Evolutionary conservation across 805 yeast genomes (phyloP).

Genomic region (Pichia thaimueangensis): DNA sequence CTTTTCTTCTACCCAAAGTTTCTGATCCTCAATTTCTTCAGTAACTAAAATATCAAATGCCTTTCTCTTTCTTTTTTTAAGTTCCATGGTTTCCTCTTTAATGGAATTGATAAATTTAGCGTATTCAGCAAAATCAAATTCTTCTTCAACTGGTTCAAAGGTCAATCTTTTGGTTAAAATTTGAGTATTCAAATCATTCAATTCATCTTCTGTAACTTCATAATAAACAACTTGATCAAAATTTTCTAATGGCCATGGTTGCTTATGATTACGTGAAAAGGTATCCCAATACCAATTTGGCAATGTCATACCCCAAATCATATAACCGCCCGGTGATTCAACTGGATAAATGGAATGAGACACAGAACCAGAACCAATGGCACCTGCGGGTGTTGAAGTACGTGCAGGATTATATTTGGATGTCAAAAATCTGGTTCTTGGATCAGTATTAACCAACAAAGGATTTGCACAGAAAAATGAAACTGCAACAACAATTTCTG

Average conservation of each 20-base stretch:
- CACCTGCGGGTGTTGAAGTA: slow-evolving; percentile 29
- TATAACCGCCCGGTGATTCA: slow-evolving; percentile 30
- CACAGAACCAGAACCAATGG: slow-evolving; percentile 27
- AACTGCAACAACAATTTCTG: slow-evolving; percentile 26
- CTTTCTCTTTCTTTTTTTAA: slow-evolving; percentile 19
- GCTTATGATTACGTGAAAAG: slow-evolving; percentile 23
- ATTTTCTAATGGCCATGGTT: slow-evolving; percentile 30
- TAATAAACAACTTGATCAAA: slow-evolving; percentile 31
- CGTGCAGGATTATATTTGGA: slow-evolving; percentile 29
- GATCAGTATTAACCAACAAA: slow-evolving; percentile 27
- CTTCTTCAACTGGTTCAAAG: slow-evolving; percentile 24
- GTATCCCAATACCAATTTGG: slow-evolving; percentile 32
- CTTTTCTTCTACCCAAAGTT: slow-evolving; percentile 24
- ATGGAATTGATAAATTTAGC: slow-evolving; percentile 25
- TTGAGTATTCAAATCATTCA: slow-evolving; percentile 25
- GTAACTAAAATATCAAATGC: slow-evolving; percentile 18
- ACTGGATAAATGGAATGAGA: slow-evolving; percentile 26
- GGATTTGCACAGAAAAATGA: slow-evolving; percentile 29
- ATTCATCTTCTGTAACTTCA: slow-evolving; percentile 30
- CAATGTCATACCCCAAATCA: slow-evolving; percentile 30
- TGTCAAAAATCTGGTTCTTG: slow-evolving; percentile 25
- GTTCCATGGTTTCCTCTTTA: slow-evolving; percentile 21
- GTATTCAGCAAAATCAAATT: slow-evolving; percentile 31
- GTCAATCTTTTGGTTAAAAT: slow-evolving; percentile 27
- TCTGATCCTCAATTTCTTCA: slow-evolving; percentile 19